phyloP scores from a whole-genome alignment of 805 yeast genomes.

The Myxozyma neotropica region DNA sequence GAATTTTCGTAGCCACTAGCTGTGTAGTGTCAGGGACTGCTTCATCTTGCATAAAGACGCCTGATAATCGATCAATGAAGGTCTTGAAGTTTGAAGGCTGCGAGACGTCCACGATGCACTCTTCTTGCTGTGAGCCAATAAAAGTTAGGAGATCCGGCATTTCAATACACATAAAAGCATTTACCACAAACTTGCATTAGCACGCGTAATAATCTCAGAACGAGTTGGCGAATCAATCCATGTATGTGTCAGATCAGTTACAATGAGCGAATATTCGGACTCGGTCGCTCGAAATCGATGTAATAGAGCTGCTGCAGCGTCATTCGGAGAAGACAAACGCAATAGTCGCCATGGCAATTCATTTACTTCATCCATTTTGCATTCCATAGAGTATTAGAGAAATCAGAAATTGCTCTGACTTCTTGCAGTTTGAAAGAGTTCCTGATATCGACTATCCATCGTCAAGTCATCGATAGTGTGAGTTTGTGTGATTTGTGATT shows the following conservation, averaged over 20 bases:
- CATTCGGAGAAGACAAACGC: not conserved
- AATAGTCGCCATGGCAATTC: constrained; percentile 5
- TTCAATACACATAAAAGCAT: no score
- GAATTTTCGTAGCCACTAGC: not conserved
- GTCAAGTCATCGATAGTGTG: not conserved
- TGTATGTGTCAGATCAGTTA: constrained; percentile 24
- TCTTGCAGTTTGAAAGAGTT: no score
- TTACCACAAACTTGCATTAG: constrained; percentile 2
- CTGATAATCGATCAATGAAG: constrained; percentile 5
- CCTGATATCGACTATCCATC: no score
- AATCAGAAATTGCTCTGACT: no score
- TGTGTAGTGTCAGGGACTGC: not conserved
- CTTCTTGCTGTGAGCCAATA: constrained; percentile 9
- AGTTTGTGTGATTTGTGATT: not conserved
- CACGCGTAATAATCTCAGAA: constrained; percentile 14
- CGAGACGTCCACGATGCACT: constrained; percentile 22
- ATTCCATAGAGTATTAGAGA: no score
- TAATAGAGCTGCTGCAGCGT: not conserved
- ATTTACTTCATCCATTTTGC: not conserved
- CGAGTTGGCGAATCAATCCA: constrained; percentile 20
- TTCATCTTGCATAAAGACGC: not conserved
- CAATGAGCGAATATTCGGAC: constrained; percentile 13
- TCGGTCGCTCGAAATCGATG: constrained; percentile 1
- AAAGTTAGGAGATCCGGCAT: not conserved
- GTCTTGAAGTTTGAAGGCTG: constrained; percentile 9